A percentile compares a stretch with the other conserved stretches of the same genome.
These are phyloP conservation scores for Diplotaxis tenuifolia DNA, from an alignment of 345 rosid genomes.

Conservation along the genomic window DNA sequence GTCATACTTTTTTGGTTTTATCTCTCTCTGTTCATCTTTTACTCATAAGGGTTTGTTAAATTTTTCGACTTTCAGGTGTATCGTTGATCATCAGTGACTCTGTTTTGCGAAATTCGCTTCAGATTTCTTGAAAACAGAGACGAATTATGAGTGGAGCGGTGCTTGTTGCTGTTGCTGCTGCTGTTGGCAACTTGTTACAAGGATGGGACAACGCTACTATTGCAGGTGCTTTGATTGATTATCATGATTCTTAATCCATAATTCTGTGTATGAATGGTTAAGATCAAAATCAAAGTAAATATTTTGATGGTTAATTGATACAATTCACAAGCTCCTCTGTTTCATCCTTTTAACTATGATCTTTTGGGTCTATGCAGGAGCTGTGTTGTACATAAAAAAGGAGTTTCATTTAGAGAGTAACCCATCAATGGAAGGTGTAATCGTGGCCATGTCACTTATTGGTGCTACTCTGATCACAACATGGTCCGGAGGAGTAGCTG, in stretches of 20 bases:
- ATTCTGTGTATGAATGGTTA: neutral
- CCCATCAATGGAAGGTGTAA: conserved; percentile 80
- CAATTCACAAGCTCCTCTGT: neutral
- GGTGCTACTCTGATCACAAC: conserved; percentile 91
- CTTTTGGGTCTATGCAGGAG: conserved; percentile 51
- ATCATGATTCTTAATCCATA: neutral
- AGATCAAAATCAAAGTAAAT: neutral
- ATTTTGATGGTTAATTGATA: conserved; percentile 10
- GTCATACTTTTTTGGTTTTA: conserved; percentile 25
- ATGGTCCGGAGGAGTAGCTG: conserved; percentile 79
- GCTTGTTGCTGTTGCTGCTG: conserved; percentile 85
- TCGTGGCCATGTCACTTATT: conserved; percentile 90
- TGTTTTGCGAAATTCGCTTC: conserved; percentile 23
- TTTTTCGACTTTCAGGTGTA: conserved; percentile 38
- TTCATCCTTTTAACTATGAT: conserved; percentile 4
- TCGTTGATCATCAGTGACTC: conserved; percentile 11
- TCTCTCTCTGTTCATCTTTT: conserved; percentile 9
- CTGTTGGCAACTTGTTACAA: conserved; percentile 91
- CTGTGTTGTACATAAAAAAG: conserved; percentile 82
- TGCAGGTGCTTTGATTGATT: conserved; percentile 59
- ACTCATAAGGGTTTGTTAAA: conserved; percentile 28
- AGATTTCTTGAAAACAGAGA: conserved; percentile 17
- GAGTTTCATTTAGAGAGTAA: conserved; percentile 71
- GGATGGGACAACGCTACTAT: conserved; percentile 99
- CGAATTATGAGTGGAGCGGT: conserved; percentile 84